phyloP scores from a whole-genome alignment of 176 grass and related monocot species.

The Pontederia crassipes region DNA sequence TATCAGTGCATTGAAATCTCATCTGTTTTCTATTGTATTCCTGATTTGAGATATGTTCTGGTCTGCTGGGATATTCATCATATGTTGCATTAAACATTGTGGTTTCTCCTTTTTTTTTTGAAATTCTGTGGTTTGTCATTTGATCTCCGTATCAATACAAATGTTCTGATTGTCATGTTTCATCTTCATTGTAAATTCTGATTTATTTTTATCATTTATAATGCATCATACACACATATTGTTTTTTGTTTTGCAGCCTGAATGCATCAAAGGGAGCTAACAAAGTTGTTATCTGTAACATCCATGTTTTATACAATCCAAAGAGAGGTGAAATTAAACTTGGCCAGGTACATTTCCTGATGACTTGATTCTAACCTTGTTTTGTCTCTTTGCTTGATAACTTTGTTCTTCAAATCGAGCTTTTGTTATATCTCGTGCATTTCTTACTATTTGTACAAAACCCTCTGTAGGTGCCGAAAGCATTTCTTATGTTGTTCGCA shows the following conservation, averaged over 20 bases:
- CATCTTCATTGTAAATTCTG: not conserved
- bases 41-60: not conserved
- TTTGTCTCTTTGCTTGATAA: constrained; percentile 6
- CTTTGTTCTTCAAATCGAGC: not conserved
- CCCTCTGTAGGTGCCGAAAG: not conserved
- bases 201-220: not conserved
- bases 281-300: constrained; percentile 74
- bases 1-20: too few relatives aligned
- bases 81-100: not conserved
- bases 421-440: not conserved
- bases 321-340: constrained; percentile 96
- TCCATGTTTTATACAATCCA: constrained; percentile 91
- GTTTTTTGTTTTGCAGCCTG: constrained; percentile 30
- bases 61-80: not conserved
- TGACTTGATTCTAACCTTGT: not conserved
- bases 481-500: not conserved
- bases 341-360: constrained; percentile 51
- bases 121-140: not conserved
- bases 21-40: not conserved
- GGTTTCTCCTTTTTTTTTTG: too few relatives aligned
- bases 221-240: not conserved
- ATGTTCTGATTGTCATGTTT: not conserved
- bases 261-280: constrained; percentile 32
- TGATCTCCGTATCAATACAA: too few relatives aligned
- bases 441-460: too few relatives aligned